phyloP scores from a whole-genome alignment of 83 land plant species.

The Picea mariana region DNA sequence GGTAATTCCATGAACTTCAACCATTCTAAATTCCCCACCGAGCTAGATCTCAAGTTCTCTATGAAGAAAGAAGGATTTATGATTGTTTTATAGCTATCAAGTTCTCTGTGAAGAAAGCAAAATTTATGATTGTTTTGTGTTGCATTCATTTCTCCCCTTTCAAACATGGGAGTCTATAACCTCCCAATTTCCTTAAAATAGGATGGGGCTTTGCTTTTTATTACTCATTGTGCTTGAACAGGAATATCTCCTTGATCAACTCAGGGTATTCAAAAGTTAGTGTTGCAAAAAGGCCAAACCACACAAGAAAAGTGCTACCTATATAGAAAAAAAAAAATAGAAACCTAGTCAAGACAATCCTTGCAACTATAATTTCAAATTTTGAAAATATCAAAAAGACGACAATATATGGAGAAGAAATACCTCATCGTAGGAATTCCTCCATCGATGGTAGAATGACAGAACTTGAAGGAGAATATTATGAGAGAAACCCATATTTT shows the following conservation, averaged over 20 bases:
- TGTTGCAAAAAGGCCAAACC: constrained; percentile 57
- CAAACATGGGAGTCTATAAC: constrained; percentile 55
- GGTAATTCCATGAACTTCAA: too few species aligned
- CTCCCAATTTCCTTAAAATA: constrained; percentile 51
- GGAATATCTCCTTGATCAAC: constrained; percentile 41
- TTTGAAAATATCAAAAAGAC: too few species aligned
- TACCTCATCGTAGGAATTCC: constrained; percentile 59
- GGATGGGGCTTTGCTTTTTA: constrained; percentile 40
- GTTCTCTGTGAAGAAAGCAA: constrained; percentile 59
- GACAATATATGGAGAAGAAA: too few species aligned
- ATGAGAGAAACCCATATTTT: constrained; percentile 63
- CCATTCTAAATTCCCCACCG: too few species aligned
- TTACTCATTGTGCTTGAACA: constrained; percentile 40
- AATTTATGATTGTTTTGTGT: constrained; percentile 54
- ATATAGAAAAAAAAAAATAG: not conserved
- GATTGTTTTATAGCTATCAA: too few species aligned
- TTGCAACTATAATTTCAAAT: too few species aligned
- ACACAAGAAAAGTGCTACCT: not conserved
- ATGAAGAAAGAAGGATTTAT: too few species aligned
- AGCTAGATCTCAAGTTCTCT: too few species aligned
- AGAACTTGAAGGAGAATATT: constrained; percentile 52
- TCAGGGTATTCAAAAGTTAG: constrained; percentile 18
- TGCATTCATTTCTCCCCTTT: constrained; percentile 67
- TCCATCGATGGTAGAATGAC: constrained; percentile 45
- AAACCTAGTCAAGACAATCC: too few species aligned